A percentile compares a stretch with the other conserved stretches of the same genome.
Evolutionary conservation across 257 asterid species (phyloP).

Genomic region (Jacaranda mimosifolia): DNA sequence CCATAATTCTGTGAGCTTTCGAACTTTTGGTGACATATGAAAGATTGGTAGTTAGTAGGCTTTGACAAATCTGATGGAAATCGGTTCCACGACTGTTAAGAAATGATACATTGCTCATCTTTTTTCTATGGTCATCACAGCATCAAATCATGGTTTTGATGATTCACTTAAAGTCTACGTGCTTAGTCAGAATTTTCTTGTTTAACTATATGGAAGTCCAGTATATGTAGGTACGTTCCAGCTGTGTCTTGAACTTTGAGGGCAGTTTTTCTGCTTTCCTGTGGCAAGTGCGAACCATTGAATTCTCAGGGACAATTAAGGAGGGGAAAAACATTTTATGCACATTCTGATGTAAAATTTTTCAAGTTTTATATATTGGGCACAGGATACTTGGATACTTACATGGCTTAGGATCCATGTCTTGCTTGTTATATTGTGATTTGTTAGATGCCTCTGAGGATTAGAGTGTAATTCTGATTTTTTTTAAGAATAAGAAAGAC

Average conservation of each 20-base stretch:
- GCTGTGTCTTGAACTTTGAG: not conserved
- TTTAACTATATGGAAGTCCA: not conserved
- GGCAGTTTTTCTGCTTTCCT: not conserved
- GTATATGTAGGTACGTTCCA: not conserved
- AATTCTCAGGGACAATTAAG: constrained; percentile 9
- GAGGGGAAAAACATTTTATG: constrained; percentile 1
- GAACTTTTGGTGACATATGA: not conserved
- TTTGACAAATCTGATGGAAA: not conserved
- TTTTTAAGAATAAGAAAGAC: no score
- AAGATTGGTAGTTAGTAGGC: not conserved
- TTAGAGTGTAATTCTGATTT: no score
- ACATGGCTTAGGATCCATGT: no score
- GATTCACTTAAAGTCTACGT: not conserved
- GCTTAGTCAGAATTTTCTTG: constrained; percentile 5
- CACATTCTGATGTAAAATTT: not conserved
- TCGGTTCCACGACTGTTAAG: not conserved
- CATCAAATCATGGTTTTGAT: not conserved
- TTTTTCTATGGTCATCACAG: not conserved
- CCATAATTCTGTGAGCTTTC: constrained; percentile 9
- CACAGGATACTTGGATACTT: no score
- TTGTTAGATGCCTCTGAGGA: no score
- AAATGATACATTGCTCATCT: not conserved
- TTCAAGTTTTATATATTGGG: not conserved
- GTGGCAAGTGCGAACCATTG: not conserved
- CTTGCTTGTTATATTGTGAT: no score